These are phyloP conservation scores for Micromonas pusilla DNA, from an alignment of 139 green algal species.

Conservation along the genomic window DNA sequence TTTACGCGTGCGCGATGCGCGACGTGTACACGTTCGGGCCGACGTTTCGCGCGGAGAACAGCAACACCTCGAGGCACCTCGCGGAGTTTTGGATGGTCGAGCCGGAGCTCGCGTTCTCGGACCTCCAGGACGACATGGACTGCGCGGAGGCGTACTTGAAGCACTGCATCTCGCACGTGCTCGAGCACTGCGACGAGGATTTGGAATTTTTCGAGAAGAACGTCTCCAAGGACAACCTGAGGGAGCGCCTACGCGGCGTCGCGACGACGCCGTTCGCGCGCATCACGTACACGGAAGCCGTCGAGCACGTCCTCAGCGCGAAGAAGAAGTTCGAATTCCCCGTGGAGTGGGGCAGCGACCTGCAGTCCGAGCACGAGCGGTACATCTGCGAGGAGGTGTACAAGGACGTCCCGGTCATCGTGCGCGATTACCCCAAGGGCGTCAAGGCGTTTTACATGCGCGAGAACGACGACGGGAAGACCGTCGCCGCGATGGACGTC, in stretches of 20 bases:
- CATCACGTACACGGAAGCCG: conserved; percentile 67
- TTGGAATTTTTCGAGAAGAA: conserved; percentile 60
- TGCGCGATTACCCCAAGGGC: conserved; percentile 51
- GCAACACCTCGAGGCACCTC: conserved; percentile 85
- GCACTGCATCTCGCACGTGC: conserved; percentile 46
- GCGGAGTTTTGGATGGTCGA: conserved; percentile 99
- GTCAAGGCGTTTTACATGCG: conserved; percentile 84
- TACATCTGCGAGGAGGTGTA: conserved; percentile 58
- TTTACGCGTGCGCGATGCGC: conserved; percentile 56
- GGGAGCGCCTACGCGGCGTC: conserved; percentile 35
- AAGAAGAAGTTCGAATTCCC: conserved; percentile 63
- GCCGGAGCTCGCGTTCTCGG: conserved; percentile 92
- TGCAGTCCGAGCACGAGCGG: conserved; percentile 68
- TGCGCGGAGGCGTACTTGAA: conserved; percentile 69
- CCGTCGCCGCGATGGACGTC: conserved; percentile 71
- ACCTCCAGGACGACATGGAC: conserved; percentile 64
- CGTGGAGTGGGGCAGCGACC: conserved; percentile 46
- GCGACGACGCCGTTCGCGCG: conserved; percentile 42
- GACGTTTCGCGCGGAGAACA: conserved; percentile 93
- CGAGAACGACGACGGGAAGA: conserved; percentile 65
- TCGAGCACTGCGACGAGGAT: conserved; percentile 64
- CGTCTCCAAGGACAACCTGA: conserved; percentile 47
- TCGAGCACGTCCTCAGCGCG: conserved; percentile 48
- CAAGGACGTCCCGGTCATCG: conserved; percentile 46
- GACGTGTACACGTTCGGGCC: conserved; percentile 74